Percentiles rank a stretch among this genome's conserved stretches.
These are phyloP conservation scores for Solanum tarijense DNA, from an alignment of 257 asterid genomes.

Conservation along the genomic window DNA sequence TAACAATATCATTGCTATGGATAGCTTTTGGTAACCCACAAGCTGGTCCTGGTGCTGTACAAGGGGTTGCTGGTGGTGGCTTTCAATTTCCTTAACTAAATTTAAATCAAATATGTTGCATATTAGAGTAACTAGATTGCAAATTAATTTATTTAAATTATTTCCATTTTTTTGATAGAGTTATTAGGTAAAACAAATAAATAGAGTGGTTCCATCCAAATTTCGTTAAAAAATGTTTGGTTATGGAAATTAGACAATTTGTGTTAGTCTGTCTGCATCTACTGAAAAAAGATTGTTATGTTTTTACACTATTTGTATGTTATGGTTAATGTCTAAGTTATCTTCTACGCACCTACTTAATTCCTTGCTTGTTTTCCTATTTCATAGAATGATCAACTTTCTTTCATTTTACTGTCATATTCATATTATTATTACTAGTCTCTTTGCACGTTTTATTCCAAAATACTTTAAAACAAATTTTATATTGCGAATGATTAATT, in stretches of 20 bases:
- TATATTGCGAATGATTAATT: too few relatives aligned
- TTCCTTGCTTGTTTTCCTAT: neutral
- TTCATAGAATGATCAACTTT: neutral
- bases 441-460: too few relatives aligned
- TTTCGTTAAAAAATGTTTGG: neutral
- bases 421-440: too few relatives aligned
- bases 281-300: neutral
- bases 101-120: neutral
- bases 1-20: slow-evolving; percentile 30
- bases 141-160: neutral
- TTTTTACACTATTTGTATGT: neutral
- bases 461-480: too few relatives aligned
- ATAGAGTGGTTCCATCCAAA: neutral
- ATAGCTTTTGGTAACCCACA: slow-evolving; percentile 10
- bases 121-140: neutral
- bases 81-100: slow-evolving; percentile 9
- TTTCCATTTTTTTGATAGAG: neutral
- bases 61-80: neutral
- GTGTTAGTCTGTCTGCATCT: neutral
- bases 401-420: too few relatives aligned
- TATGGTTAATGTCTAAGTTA: neutral
- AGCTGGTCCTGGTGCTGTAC: neutral
- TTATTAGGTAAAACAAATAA: neutral
- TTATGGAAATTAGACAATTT: neutral
- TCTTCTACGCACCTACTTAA: neutral